phyloP scores from a whole-genome alignment of 2,329 filamentous ascomycete genomes.

The Trematosphaeria pertusa region DNA sequence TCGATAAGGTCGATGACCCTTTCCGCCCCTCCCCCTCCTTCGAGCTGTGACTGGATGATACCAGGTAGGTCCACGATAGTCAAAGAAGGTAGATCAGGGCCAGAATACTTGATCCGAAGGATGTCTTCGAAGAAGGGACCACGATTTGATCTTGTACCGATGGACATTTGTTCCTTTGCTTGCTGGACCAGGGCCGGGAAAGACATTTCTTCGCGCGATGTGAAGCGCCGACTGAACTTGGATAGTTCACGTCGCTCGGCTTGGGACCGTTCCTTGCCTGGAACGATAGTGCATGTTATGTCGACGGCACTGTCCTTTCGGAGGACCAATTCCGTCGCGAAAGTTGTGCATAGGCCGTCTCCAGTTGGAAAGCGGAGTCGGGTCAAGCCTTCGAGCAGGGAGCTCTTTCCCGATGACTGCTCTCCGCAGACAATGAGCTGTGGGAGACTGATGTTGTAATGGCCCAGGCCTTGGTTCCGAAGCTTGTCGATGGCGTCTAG shows the following conservation, averaged over 20 bases:
- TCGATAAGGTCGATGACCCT: slow-evolving; percentile 56
- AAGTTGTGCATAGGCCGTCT: slow-evolving; percentile 64
- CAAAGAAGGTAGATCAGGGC: slow-evolving; percentile 50
- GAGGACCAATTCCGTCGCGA: slow-evolving; percentile 67
- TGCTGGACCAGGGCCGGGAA: slow-evolving; percentile 56
- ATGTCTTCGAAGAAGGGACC: slow-evolving; percentile 32
- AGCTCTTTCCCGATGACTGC: slow-evolving; percentile 40
- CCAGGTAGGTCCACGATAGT: slow-evolving; percentile 65
- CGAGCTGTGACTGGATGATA: slow-evolving; percentile 59
- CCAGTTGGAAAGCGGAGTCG: slow-evolving; percentile 65
- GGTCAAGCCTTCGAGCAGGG: slow-evolving; percentile 49
- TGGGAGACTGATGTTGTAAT: slow-evolving; percentile 44
- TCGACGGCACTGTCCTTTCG: slow-evolving; percentile 47
- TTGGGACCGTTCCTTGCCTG: slow-evolving; percentile 19
- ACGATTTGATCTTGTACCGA: slow-evolving; percentile 2
- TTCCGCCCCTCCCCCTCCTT: slow-evolving; percentile 52
- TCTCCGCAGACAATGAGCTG: slow-evolving; percentile 41
- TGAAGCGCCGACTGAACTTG: slow-evolving; percentile 26
- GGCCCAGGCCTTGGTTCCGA: slow-evolving; percentile 24
- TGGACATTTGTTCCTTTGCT: slow-evolving; percentile 58
- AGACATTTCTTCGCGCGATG: slow-evolving; percentile 37
- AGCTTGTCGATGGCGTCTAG: slow-evolving; percentile 63
- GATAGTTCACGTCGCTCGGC: slow-evolving; percentile 19
- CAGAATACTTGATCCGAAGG: slow-evolving; percentile 37
- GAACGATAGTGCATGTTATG: slow-evolving; percentile 55